These are phyloP conservation scores for Debaryomycetaceae sp. DNA, from an alignment of 1,139 yeast genomes.

Conservation along the genomic window DNA sequence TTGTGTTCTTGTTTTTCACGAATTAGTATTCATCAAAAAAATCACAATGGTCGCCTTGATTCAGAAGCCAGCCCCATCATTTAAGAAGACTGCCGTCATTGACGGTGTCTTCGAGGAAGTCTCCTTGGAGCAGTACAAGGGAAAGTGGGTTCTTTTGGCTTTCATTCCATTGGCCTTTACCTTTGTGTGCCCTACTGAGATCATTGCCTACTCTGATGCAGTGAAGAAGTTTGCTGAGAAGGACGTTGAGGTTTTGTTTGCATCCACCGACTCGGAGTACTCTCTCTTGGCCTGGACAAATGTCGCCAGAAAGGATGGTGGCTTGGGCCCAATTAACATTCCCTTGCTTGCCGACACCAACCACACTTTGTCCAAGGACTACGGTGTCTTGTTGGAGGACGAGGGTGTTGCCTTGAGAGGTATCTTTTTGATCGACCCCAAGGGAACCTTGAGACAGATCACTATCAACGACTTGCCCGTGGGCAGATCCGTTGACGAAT, in stretches of 20 bases:
- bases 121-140: constrained; percentile 90
- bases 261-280: constrained; percentile 98
- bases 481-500: constrained; percentile 97
- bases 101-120: constrained; percentile 95
- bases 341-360: constrained; percentile 96
- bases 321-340: constrained; percentile 89
- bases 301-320: constrained; percentile 95
- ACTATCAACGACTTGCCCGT: constrained; percentile 98
- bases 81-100: constrained; percentile 94
- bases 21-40: background rate
- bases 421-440: constrained; percentile 94
- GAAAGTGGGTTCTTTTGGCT: constrained; percentile 95
- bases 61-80: constrained; percentile 93
- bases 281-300: constrained; percentile 97
- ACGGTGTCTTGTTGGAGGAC: constrained; percentile 95
- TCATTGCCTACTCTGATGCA: constrained; percentile 97
- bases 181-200: constrained; percentile 98
- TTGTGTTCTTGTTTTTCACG: background rate
- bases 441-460: constrained; percentile 89
- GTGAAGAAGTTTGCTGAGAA: constrained; percentile 82
- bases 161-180: constrained; percentile 99
- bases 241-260: constrained; percentile 85
- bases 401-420: constrained; percentile 98
- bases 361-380: constrained; percentile 90
- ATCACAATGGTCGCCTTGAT: constrained; percentile 75